phyloP scores from a whole-genome alignment of 2,329 filamentous ascomycete species.

The Phyllosticta citribraziliensis region DNA sequence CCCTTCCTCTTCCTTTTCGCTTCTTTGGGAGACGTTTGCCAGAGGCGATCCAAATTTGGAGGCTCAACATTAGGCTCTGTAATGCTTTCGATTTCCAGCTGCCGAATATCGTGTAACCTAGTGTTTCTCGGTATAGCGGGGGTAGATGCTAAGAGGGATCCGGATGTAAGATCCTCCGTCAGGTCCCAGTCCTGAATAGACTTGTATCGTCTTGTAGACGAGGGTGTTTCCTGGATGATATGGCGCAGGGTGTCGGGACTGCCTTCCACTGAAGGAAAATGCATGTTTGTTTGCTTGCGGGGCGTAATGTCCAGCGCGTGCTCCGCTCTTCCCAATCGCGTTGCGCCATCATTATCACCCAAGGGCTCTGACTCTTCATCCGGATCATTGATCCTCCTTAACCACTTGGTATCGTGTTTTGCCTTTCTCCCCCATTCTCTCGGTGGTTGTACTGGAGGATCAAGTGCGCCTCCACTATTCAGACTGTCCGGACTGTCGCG shows the following conservation, averaged over 20 bases:
- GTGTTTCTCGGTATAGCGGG: slow-evolving; percentile 34
- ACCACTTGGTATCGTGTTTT: slow-evolving; percentile 16
- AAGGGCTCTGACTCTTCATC: not conserved
- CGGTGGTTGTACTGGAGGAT: slow-evolving; percentile 36
- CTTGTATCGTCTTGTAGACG: slow-evolving; percentile 14
- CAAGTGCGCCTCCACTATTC: slow-evolving; percentile 28
- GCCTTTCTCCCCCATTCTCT: slow-evolving; percentile 39
- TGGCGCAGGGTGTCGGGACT: slow-evolving; percentile 32
- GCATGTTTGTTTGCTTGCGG: slow-evolving; percentile 24
- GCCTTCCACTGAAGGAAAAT: slow-evolving; percentile 32
- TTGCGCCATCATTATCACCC: not conserved
- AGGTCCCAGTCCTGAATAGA: slow-evolving; percentile 25
- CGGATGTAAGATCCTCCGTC: slow-evolving; percentile 36
- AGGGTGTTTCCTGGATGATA: slow-evolving; percentile 20
- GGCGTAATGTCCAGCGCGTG: slow-evolving; percentile 17
- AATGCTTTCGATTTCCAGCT: slow-evolving; percentile 28
- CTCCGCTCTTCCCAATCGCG: not conserved
- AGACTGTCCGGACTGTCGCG: slow-evolving; percentile 21
- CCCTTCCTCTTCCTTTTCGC: slow-evolving; percentile 10
- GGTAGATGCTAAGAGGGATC: slow-evolving; percentile 39
- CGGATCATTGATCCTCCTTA: slow-evolving; percentile 3
- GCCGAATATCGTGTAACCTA: slow-evolving; percentile 33
- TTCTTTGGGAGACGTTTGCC: slow-evolving; percentile 23
- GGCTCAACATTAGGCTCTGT: slow-evolving; percentile 26
- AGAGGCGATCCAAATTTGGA: slow-evolving; percentile 20